Conservation (phyloP, 176 grass and related monocot species). For the Eleusine coracana region DNA sequence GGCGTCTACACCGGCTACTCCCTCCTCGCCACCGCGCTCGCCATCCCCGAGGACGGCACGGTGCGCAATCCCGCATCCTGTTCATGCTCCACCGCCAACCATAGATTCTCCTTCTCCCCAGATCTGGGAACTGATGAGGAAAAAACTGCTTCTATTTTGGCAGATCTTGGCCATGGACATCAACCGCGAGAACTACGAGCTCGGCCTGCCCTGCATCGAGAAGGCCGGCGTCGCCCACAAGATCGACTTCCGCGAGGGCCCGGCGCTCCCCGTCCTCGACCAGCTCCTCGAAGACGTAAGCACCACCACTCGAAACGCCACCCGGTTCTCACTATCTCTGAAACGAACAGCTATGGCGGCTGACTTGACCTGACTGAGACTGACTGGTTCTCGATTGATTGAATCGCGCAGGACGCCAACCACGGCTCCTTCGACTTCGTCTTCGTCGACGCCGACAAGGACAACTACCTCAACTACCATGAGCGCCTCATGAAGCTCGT, state of each 20-base stretch:
- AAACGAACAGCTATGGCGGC: neutral
- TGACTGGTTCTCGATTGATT: too few species aligned
- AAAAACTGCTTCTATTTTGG: neutral
- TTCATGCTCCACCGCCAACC: neutral
- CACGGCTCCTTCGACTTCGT: constrained; percentile 80
- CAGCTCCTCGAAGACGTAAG: constrained; percentile 66
- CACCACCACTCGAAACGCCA: neutral
- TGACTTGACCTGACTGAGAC: neutral
- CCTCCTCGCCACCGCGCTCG: constrained; percentile 93
- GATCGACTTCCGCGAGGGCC: constrained; percentile 95
- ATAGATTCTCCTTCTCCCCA: neutral
- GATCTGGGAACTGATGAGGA: constrained; percentile 32
- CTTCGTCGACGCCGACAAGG: constrained; percentile 98
- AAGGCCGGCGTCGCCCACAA: constrained; percentile 94
- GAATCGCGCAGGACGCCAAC: constrained; percentile 39
- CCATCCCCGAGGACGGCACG: constrained; percentile 88
- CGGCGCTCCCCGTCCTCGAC: constrained; percentile 78
- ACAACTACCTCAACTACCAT: constrained; percentile 99
- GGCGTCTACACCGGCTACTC: constrained; percentile 99
- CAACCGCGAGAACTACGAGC: constrained; percentile 93
- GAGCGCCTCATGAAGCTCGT: constrained; percentile 84
- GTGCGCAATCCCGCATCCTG: constrained; percentile 1
- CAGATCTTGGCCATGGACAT: constrained; percentile 99
- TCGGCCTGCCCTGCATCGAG: constrained; percentile 77
- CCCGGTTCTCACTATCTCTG: neutral